These are phyloP conservation scores for Psilocybe sp. DNA, from an alignment of 768 basidiomycete species.

Conservation along the genomic window DNA sequence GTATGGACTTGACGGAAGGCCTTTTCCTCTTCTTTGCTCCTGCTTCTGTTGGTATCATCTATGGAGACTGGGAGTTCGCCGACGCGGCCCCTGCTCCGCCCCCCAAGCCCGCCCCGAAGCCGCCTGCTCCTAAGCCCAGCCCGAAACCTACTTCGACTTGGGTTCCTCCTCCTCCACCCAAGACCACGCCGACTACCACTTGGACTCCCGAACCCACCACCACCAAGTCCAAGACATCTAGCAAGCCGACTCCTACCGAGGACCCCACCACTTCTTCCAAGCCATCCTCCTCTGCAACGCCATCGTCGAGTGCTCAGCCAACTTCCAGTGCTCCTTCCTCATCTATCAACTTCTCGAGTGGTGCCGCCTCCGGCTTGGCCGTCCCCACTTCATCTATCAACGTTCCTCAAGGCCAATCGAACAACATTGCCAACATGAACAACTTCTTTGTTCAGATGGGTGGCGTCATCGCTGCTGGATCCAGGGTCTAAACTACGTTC, in stretches of 20 bases:
- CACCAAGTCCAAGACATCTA: slow-evolving; percentile 1
- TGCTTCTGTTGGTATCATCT: slow-evolving; percentile 49
- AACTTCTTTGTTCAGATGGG: slow-evolving; percentile 35
- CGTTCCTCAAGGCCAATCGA: neutral
- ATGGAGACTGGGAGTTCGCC: slow-evolving; percentile 58
- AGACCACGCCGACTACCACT: slow-evolving; percentile 24
- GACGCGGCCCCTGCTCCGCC: slow-evolving; percentile 20
- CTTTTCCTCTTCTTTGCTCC: slow-evolving; percentile 63
- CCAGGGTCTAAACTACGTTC: slow-evolving; percentile 12
- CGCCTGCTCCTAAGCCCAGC: slow-evolving; percentile 8
- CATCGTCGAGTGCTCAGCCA: slow-evolving; percentile 18
- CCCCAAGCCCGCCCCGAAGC: slow-evolving; percentile 12
- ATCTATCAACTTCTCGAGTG: slow-evolving; percentile 18
- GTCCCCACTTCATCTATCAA: slow-evolving; percentile 27
- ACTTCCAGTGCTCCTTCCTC: slow-evolving; percentile 21
- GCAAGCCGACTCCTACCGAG: neutral
- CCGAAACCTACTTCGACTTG: slow-evolving; percentile 3
- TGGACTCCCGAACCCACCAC: slow-evolving; percentile 11
- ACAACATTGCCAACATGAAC: slow-evolving; percentile 27
- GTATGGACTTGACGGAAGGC: slow-evolving; percentile 65
- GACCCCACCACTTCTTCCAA: slow-evolving; percentile 8
- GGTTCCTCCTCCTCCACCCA: slow-evolving; percentile 6
- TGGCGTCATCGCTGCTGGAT: slow-evolving; percentile 29
- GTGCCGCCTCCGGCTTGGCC: slow-evolving; percentile 28
- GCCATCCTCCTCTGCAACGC: slow-evolving; percentile 15